Conservation (phyloP, 805 yeast species). For the Candida nitratophila region DNA sequence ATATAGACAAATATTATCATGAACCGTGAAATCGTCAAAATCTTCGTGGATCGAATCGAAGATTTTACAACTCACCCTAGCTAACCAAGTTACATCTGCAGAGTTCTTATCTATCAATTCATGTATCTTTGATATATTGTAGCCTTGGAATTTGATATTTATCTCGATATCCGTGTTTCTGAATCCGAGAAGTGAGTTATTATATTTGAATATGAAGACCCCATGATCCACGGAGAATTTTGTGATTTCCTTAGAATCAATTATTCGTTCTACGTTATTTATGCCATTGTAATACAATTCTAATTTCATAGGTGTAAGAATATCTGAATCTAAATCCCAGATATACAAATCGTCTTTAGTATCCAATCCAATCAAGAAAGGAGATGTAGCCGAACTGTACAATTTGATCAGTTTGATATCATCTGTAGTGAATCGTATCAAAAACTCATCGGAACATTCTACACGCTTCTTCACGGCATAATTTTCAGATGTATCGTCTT, state of each 20-base stretch:
- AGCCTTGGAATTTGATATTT: neutral
- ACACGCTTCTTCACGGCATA: neutral
- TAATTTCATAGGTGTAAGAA: neutral
- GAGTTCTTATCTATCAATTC: too few relatives aligned
- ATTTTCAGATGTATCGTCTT: too few relatives aligned
- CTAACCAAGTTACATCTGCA: too few relatives aligned
- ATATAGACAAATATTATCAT: conserved; percentile 7
- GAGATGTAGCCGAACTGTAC: conserved; percentile 6
- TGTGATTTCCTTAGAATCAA: neutral
- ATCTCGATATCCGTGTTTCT: neutral
- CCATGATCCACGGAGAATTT: conserved; percentile 1
- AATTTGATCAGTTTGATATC: neutral
- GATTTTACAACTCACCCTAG: too few relatives aligned
- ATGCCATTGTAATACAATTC: neutral
- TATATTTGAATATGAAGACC: neutral
- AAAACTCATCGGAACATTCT: conserved; percentile 5
- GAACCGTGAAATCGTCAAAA: conserved; percentile 2
- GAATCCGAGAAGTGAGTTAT: neutral
- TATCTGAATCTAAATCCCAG: conserved; percentile 1
- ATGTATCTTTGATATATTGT: too few relatives aligned
- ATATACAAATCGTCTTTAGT: conserved; percentile 1
- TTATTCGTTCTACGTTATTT: neutral
- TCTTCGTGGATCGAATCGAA: conserved; percentile 4
- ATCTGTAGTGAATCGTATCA: neutral
- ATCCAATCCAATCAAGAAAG: conserved; percentile 5